Evolutionary conservation across 2,329 filamentous ascomycete genomes (phyloP).

Genomic region (Westerdykella aurantiaca): DNA sequence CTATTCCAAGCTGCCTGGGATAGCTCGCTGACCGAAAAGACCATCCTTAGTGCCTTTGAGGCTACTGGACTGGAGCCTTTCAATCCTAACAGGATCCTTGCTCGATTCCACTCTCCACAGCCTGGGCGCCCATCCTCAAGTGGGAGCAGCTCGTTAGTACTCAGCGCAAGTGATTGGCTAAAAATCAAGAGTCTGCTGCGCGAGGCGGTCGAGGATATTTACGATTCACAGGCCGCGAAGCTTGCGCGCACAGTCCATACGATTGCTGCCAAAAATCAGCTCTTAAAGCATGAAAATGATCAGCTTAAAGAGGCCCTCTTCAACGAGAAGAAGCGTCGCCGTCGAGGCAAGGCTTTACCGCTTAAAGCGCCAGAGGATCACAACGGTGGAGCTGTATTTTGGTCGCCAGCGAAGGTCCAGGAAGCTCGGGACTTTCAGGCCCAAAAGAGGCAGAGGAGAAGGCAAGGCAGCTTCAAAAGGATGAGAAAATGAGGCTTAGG

Average conservation of each 20-base stretch:
- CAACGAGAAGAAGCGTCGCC: conserved; percentile 4
- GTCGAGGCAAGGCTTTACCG: conserved; percentile 2
- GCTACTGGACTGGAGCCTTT: conserved; percentile 2
- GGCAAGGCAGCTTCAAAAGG: neutral
- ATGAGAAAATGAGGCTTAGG: neutral
- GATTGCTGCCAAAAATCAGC: neutral
- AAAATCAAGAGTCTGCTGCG: conserved; percentile 4
- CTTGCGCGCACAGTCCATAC: neutral
- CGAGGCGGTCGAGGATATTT: neutral
- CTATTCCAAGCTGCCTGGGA: conserved; percentile 5
- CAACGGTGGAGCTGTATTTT: conserved; percentile 8
- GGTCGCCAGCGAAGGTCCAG: neutral
- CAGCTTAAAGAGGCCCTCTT: neutral
- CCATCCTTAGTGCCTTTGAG: conserved; percentile 2
- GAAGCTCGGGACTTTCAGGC: neutral
- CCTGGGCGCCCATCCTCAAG: neutral
- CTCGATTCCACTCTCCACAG: neutral
- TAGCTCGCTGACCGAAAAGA: neutral
- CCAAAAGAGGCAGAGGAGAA: neutral
- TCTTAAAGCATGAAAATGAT: neutral
- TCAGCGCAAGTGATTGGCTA: neutral
- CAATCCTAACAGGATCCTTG: conserved; percentile 1
- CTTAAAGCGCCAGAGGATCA: conserved; percentile 5
- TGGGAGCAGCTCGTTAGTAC: neutral
- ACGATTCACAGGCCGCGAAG: neutral